phyloP scores from a whole-genome alignment of 495 filamentous ascomycete species.

The Penicillium bovifimosum region DNA sequence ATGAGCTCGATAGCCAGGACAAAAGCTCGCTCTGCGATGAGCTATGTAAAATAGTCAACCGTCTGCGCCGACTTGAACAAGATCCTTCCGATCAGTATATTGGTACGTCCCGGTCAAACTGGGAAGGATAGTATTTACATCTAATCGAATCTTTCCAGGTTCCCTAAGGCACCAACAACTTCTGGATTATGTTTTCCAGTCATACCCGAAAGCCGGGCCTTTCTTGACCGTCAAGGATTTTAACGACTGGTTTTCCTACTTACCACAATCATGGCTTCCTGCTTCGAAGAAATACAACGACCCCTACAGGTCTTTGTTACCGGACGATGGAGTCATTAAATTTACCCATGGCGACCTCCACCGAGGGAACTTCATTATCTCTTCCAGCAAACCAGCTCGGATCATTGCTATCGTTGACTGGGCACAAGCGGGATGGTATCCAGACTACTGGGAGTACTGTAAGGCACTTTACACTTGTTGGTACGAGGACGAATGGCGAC shows the following conservation, averaged over 20 bases:
- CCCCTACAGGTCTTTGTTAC: slow-evolving; percentile 21
- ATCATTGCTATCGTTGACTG: slow-evolving; percentile 37
- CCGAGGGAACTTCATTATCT: slow-evolving; percentile 16
- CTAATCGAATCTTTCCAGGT: slow-evolving; percentile 17
- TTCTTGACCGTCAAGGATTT: slow-evolving; percentile 37
- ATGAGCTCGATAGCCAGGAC: slow-evolving; percentile 26
- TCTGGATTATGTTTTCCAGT: slow-evolving; percentile 31
- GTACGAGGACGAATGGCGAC: slow-evolving; percentile 27
- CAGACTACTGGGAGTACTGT: slow-evolving; percentile 43
- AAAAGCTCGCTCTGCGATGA: slow-evolving; percentile 29
- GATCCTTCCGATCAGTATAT: slow-evolving; percentile 27
- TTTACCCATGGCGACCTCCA: no score
- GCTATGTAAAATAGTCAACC: slow-evolving; percentile 24
- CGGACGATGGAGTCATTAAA: slow-evolving; percentile 25
- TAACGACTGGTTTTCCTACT: slow-evolving; percentile 39
- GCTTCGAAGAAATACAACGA: slow-evolving; percentile 25
- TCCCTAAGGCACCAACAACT: slow-evolving; percentile 26
- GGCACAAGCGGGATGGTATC: slow-evolving; percentile 38
- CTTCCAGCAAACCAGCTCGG: slow-evolving; percentile 22
- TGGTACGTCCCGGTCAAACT: slow-evolving; percentile 15
- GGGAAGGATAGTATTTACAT: neutral
- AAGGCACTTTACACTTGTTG: slow-evolving; percentile 30
- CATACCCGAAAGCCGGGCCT: slow-evolving; percentile 25
- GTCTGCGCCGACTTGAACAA: slow-evolving; percentile 31
- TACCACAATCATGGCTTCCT: slow-evolving; percentile 21